Conservation (phyloP, 2,329 filamentous ascomycete genomes). For the Arthrobotrys entomopaga region DNA sequence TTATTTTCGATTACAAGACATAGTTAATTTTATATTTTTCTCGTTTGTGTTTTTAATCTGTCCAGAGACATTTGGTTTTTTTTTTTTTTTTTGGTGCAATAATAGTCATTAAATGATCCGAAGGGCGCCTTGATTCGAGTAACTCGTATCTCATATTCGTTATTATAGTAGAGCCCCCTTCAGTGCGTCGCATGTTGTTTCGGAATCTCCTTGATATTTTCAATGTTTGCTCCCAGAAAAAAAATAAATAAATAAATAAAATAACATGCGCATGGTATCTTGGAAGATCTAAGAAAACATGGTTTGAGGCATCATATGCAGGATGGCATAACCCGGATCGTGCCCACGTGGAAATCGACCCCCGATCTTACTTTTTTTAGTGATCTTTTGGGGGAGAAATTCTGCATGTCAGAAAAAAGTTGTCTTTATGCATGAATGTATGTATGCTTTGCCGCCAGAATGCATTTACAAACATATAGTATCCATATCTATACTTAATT, state of each 20-base stretch:
- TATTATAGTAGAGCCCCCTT: not conserved
- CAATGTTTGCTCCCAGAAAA: not conserved
- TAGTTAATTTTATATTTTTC: not conserved
- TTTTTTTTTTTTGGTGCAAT: too few relatives aligned
- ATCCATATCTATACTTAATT: not conserved
- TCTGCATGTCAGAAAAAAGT: not conserved
- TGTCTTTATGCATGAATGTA: slow-evolving; percentile 8
- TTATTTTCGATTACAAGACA: not conserved
- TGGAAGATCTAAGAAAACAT: too few relatives aligned
- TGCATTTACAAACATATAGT: not conserved
- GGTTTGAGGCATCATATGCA: too few relatives aligned
- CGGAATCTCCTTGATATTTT: slow-evolving; percentile 3
- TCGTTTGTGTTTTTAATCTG: too few relatives aligned
- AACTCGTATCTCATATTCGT: not conserved
- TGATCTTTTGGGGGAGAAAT: not conserved
- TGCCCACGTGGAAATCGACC: not conserved
- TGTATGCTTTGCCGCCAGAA: slow-evolving; percentile 8
- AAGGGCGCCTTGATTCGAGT: too few relatives aligned
- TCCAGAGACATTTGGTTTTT: too few relatives aligned
- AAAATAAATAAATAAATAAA: too few relatives aligned
- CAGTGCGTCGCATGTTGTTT: slow-evolving; percentile 3
- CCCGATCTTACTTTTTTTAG: not conserved
- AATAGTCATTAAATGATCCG: too few relatives aligned
- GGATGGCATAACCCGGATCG: too few relatives aligned
- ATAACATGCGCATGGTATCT: too few relatives aligned